phyloP scores from a whole-genome alignment of 2,329 filamentous ascomycete genomes.

The Colletotrichum agaves region DNA sequence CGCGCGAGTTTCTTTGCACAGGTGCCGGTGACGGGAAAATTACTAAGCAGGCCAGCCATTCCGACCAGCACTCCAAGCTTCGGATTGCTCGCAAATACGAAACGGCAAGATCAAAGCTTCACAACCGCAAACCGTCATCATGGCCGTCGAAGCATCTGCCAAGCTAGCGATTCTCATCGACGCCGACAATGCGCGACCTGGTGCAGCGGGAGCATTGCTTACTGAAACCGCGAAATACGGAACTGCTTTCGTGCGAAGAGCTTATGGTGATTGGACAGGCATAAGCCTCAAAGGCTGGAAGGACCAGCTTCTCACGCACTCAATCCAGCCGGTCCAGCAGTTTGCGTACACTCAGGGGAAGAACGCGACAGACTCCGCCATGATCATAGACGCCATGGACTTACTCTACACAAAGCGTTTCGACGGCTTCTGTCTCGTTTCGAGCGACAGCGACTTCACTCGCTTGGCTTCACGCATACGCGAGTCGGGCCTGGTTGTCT shows the following conservation, averaged over 20 bases:
- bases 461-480: slow-evolving; percentile 48
- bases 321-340: slow-evolving; percentile 47
- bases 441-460: slow-evolving; percentile 50
- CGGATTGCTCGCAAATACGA: too few relatives aligned
- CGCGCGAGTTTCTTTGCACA: too few relatives aligned
- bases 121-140: not conserved
- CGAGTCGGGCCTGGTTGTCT: slow-evolving; percentile 46
- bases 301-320: slow-evolving; percentile 44
- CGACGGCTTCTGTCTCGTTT: slow-evolving; percentile 42
- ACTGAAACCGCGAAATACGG: slow-evolving; percentile 49
- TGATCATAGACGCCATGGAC: slow-evolving; percentile 53
- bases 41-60: too few relatives aligned
- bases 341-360: slow-evolving; percentile 50
- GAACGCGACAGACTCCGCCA: slow-evolving; percentile 48
- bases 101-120: too few relatives aligned
- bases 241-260: slow-evolving; percentile 44
- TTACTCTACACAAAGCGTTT: slow-evolving; percentile 47
- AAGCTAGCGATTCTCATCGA: slow-evolving; percentile 49
- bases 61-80: too few relatives aligned
- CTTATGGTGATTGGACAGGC: slow-evolving; percentile 50
- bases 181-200: slow-evolving; percentile 45
- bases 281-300: slow-evolving; percentile 45
- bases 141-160: slow-evolving; percentile 4
- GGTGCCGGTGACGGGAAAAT: too few relatives aligned
- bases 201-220: slow-evolving; percentile 40